These are phyloP conservation scores for Petunia axillaris DNA, from an alignment of 257 asterid species.

Conservation along the genomic window DNA sequence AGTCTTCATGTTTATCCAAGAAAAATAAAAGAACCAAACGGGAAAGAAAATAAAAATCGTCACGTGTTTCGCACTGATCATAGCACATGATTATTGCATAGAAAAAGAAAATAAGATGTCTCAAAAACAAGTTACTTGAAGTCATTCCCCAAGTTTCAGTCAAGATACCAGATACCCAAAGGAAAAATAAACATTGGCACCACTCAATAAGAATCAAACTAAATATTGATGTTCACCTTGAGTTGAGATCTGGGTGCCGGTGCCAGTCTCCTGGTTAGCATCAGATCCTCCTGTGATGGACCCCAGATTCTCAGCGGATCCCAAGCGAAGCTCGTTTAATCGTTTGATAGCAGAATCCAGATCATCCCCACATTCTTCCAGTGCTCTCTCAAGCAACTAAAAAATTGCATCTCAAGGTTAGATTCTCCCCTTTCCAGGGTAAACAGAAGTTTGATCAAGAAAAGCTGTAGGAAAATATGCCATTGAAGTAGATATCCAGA, in stretches of 20 bases:
- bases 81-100: neutral
- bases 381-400: constrained; percentile 77
- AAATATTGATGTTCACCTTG: constrained; percentile 44
- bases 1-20: neutral
- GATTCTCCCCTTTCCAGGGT: constrained; percentile 28
- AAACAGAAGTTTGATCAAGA: constrained; percentile 18
- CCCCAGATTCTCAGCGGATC: constrained; percentile 45
- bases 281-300: constrained; percentile 48
- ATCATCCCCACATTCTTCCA: constrained; percentile 74
- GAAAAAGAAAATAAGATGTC: neutral
- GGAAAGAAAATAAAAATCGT: neutral
- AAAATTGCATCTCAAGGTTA: constrained; percentile 35
- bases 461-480: constrained; percentile 12
- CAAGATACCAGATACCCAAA: neutral
- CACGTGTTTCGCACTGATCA: constrained; percentile 4
- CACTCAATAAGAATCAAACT: constrained; percentile 3
- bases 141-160: constrained; percentile 18
- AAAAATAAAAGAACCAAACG: neutral
- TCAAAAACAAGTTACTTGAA: constrained; percentile 6
- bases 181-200: neutral
- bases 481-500: neutral
- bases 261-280: constrained; percentile 40
- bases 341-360: constrained; percentile 83
- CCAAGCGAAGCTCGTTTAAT: constrained; percentile 78
- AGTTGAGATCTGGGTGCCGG: constrained; percentile 35